Percentiles rank a stretch among this genome's conserved stretches.
phyloP scores from a whole-genome alignment of 2,329 filamentous ascomycete genomes.

The Fusarium kyushuense region DNA sequence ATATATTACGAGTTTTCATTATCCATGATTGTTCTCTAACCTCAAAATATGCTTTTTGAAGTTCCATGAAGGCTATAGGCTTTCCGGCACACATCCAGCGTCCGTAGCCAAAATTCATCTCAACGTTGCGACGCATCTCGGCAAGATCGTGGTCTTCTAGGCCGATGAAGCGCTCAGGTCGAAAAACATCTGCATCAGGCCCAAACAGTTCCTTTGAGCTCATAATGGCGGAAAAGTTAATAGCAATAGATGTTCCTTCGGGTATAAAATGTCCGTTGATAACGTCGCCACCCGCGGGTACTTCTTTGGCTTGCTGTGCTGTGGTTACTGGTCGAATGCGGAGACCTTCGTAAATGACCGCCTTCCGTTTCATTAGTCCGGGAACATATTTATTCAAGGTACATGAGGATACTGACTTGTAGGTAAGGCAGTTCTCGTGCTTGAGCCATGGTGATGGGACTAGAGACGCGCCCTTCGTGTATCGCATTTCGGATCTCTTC shows the following conservation, averaged over 20 bases:
- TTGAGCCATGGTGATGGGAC: not conserved
- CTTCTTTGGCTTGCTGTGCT: not conserved
- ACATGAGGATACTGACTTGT: not conserved
- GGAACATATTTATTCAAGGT: rapidly evolving
- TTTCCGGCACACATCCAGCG: constrained; percentile 21
- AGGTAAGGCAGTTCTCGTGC: constrained; percentile 5
- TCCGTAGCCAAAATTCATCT: constrained; percentile 8
- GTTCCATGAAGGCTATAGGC: constrained; percentile 7
- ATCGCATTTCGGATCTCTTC: not conserved
- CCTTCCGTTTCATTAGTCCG: rapidly evolving
- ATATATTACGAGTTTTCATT: rapidly evolving
- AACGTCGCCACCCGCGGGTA: not conserved
- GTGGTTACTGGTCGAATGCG: constrained; percentile 4
- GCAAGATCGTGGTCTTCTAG: not conserved
- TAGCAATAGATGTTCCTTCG: not conserved
- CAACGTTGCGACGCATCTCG: constrained; percentile 14
- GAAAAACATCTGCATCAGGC: not conserved
- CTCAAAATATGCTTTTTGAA: constrained; percentile 7
- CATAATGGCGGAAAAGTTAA: constrained; percentile 1
- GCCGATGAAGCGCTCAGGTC: constrained; percentile 5
- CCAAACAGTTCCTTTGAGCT: not conserved
- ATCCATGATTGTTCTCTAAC: no score
- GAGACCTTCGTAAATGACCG: constrained; percentile 12
- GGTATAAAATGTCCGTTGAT: constrained; percentile 8
- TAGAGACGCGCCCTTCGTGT: not conserved